Conservation (phyloP, 2,329 filamentous ascomycete genomes). For the Penicillium hordei region DNA sequence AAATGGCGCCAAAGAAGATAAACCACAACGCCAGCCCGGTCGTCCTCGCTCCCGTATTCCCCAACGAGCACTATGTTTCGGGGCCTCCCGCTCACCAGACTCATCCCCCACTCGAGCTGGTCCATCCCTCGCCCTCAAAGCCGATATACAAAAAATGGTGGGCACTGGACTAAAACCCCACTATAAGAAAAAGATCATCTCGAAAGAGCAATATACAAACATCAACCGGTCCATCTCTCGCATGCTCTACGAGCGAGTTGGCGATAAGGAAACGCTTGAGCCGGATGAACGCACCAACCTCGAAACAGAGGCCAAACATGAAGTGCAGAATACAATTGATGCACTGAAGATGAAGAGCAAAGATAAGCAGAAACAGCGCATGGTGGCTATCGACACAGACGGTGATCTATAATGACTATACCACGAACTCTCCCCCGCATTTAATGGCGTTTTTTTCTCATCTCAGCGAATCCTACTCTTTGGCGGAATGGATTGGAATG, state of each 20-base stretch:
- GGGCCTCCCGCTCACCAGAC: conserved; percentile 53
- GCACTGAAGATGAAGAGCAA: conserved; percentile 26
- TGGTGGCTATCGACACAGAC: conserved; percentile 19
- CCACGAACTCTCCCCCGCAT: conserved; percentile 16
- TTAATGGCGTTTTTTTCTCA: conserved; percentile 25
- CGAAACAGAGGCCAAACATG: conserved; percentile 73
- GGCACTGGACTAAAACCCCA: conserved; percentile 77
- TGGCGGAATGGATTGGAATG: conserved; percentile 1
- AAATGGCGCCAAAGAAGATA: conserved; percentile 9
- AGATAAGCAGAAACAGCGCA: conserved; percentile 22
- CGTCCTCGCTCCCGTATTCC: conserved; percentile 29
- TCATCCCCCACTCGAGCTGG: conserved; percentile 65
- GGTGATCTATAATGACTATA: conserved; percentile 24
- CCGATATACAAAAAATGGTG: conserved; percentile 85
- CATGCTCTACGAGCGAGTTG: conserved; percentile 73
- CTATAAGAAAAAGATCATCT: conserved; percentile 76
- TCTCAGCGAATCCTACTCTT: conserved; percentile 7
- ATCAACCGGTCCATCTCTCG: conserved; percentile 91
- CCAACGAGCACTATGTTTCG: conserved; percentile 21
- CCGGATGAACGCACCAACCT: conserved; percentile 66
- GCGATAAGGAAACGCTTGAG: conserved; percentile 59
- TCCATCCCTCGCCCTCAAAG: conserved; percentile 80
- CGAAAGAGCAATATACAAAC: conserved; percentile 83
- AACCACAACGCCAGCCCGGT: conserved; percentile 12
- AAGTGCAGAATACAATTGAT: conserved; percentile 73